Percentiles rank a stretch among this genome's conserved stretches.
These are phyloP conservation scores for Ganoderma boninense DNA, from an alignment of 1,284 basidiomycete genomes.

Conservation along the genomic window DNA sequence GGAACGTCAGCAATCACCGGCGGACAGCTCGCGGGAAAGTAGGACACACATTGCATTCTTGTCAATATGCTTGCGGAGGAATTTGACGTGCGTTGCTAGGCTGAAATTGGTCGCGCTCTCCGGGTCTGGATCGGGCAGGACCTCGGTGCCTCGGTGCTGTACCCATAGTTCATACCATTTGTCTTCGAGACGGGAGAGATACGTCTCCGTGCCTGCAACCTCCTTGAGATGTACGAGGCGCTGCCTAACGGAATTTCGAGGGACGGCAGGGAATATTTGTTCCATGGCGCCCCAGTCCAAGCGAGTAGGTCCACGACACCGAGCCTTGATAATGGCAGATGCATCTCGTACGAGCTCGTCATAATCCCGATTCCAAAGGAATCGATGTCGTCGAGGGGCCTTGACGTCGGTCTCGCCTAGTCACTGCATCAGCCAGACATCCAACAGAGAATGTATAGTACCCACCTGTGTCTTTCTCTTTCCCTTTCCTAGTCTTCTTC, in stretches of 20 bases:
- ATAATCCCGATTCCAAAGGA: slow-evolving; percentile 85
- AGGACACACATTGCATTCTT: slow-evolving; percentile 82
- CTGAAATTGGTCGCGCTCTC: slow-evolving; percentile 78
- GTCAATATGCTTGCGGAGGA: slow-evolving; percentile 82
- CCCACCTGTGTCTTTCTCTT: slow-evolving; percentile 42
- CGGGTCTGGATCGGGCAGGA: slow-evolving; percentile 78
- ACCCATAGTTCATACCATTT: slow-evolving; percentile 84
- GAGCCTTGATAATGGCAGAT: slow-evolving; percentile 82
- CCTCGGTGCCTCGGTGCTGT: slow-evolving; percentile 69
- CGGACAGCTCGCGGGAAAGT: not conserved
- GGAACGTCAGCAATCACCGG: not conserved
- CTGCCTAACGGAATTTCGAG: slow-evolving; percentile 72
- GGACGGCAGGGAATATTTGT: slow-evolving; percentile 81
- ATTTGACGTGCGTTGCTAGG: slow-evolving; percentile 78
- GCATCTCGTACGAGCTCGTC: slow-evolving; percentile 90
- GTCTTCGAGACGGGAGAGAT: slow-evolving; percentile 82
- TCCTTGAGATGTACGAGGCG: slow-evolving; percentile 67
- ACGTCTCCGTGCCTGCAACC: slow-evolving; percentile 73
- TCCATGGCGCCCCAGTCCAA: slow-evolving; percentile 77
- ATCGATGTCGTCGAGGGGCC: slow-evolving; percentile 58
- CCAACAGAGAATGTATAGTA: not conserved
- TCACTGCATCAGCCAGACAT: too few species aligned
- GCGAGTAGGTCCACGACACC: slow-evolving; percentile 67
- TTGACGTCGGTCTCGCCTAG: slow-evolving; percentile 17
- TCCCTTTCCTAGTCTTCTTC: slow-evolving; percentile 49